These are phyloP conservation scores for Vigna mungo DNA, from an alignment of 306 rosid species.

Conservation along the genomic window DNA sequence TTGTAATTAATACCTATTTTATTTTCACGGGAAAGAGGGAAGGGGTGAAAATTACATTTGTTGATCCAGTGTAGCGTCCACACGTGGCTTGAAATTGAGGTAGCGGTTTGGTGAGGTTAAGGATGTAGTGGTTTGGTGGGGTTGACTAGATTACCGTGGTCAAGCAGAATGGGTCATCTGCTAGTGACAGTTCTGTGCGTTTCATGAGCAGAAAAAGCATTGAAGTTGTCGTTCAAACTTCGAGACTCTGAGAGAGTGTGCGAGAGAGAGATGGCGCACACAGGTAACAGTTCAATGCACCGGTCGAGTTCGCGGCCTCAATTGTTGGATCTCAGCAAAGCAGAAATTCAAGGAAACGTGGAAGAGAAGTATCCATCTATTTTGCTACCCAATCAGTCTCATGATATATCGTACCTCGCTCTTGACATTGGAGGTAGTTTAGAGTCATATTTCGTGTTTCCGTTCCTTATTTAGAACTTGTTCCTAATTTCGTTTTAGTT, in stretches of 20 bases:
- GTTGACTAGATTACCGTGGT: not conserved
- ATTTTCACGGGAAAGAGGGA: not conserved
- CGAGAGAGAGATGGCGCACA: slow-evolving; percentile 53
- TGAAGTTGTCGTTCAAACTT: slow-evolving; percentile 35
- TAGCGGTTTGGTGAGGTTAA: too few species aligned
- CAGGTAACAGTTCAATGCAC: slow-evolving; percentile 64
- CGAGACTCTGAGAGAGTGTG: slow-evolving; percentile 25
- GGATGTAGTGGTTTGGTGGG: slow-evolving; percentile 20
- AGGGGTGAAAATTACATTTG: not conserved
- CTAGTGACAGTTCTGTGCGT: slow-evolving; percentile 47
- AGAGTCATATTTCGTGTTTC: not conserved
- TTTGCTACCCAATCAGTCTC: slow-evolving; percentile 86
- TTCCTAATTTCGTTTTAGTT: not conserved
- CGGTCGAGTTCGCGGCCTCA: slow-evolving; percentile 80
- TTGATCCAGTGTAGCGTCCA: not conserved
- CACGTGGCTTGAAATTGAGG: not conserved
- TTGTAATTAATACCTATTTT: too few species aligned
- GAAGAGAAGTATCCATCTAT: slow-evolving; percentile 79
- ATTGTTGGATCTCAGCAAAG: slow-evolving; percentile 83
- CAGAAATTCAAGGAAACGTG: slow-evolving; percentile 73
- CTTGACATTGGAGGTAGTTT: slow-evolving; percentile 80
- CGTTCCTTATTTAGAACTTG: not conserved
- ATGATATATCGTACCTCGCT: slow-evolving; percentile 79
- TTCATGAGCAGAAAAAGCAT: not conserved
- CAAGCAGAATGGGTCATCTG: slow-evolving; percentile 42